Base-by-base conservation (phyloP, 441 rosid genomes). In the Croton laevigatus region DNA sequence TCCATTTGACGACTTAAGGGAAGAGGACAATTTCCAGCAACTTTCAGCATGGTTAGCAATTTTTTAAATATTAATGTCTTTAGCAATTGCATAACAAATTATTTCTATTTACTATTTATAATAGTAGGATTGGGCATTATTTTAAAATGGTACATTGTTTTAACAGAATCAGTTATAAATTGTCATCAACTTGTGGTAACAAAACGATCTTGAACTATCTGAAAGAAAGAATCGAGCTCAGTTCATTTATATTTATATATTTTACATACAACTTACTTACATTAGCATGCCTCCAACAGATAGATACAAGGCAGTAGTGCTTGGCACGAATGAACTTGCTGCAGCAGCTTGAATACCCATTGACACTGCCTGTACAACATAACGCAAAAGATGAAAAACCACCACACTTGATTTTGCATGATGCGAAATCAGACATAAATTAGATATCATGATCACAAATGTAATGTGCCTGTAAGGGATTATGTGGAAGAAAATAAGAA, bases 241-340 rank as follows among this genome's bases (percentile, higher is more conserved):
- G 40, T 61, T 34, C 54, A 36, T 53, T 57, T 34, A 46, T 68
- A 53, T 32, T 65, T 23, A 40, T 19, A 65, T 3, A 19, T 8
- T 78, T 48, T 6, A 7, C 16, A n/a, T 22, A 53, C 52, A 65
- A 65, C 22, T 59, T 52, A 84, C 97, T 90, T 81, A 94, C 98
- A 82, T 61, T 32, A 94, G 82, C 82, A 91, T 89, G 85, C 97
- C 89, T 59, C 99, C 96, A 49, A 94, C 90, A 59, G 99, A 89
- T 57, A 90, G 79, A 83, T 86, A 85, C 68, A 87, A 38, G 8
- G 83, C 84, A 62, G 77, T 53, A 73, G 83, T 75, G 71, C 78
- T 82, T 73, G 89, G 70, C 19, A 82, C 71, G 76, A 65, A 82
- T 6, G 90, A 76, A 78, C 86, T 87, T 66, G 94, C 87, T 7